Evolutionary conservation across 2,329 filamentous ascomycete genomes (phyloP), one percentile per base, ranked within the genome.

Genomic region (Cladosporium cucumerinum): DNA sequence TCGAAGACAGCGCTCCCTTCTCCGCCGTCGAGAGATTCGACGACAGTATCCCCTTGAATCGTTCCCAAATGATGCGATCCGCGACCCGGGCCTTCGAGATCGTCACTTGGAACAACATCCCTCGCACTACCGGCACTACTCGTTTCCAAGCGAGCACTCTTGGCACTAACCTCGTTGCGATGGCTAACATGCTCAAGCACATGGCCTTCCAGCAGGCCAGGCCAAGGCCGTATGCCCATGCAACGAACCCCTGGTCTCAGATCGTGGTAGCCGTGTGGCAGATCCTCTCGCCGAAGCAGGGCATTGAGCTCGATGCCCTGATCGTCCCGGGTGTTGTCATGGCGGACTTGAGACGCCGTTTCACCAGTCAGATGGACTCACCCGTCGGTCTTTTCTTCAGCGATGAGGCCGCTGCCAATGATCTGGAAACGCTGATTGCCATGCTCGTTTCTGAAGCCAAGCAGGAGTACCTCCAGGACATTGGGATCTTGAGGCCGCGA

Each of bases 101-200:
- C 25, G 28, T 32, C 3, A 14, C 3, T 11, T 32, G 16, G 51
- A 32, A 54, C 51, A n/a, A 12, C 5, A 32, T 30, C 30, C 26
- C 51, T n/a, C 26, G 26, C 26, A n/a, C 51, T 7, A 30, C n/a
- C 18, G 51, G 51, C 16, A n/a, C 18, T 5, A 34, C 26, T 25
- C 25, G 32, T 10, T 43, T 36, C 21, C 34, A 25, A 2, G 12
- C 55, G 11, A 30, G 6, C 2, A 21, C 14, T 43, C 55, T 58
- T 3, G 55, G n/a, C 21, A 39, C 32, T 2, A 28, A 28, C 14
- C n/a, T 58, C 21, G 26, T 58, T 11, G 55, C 36, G 5, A 58
- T 58, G 55, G 55, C 55, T 2, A 58, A 58, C 34, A 7, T 58
- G 55, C 55, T 58, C 25, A 54, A 54, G 51, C 51, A 54, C 51